Conservation (phyloP, 306 rosid species). For the Cucurbita maxima region DNA sequence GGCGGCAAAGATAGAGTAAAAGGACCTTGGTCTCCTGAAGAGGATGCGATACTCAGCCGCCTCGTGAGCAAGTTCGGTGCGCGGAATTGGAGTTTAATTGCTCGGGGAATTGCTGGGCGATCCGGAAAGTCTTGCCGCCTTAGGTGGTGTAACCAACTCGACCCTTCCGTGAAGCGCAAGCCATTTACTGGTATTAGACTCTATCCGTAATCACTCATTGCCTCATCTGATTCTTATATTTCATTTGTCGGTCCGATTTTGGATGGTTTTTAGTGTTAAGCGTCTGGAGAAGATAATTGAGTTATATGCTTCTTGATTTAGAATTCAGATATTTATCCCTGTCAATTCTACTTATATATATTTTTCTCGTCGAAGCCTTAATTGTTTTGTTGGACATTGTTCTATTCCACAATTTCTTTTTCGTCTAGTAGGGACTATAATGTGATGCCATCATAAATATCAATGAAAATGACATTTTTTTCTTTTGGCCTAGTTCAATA, state of each 20-base stretch:
- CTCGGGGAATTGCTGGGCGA: conserved; percentile 79
- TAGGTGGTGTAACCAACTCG: conserved; percentile 95
- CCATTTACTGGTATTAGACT: conserved; percentile 54
- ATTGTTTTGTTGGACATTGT: not conserved
- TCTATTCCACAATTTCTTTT: not conserved
- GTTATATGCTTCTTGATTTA: not conserved
- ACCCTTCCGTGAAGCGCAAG: conserved; percentile 84
- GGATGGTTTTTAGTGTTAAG: not conserved
- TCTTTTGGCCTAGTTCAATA: not conserved
- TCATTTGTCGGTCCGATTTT: not conserved
- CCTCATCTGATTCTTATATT: not conserved
- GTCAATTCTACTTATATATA: not conserved
- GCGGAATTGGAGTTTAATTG: conserved; percentile 83
- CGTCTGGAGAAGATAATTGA: not conserved
- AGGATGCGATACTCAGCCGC: conserved; percentile 64
- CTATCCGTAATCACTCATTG: not conserved
- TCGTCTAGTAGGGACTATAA: not conserved
- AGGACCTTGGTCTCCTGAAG: conserved; percentile 94
- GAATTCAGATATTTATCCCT: not conserved
- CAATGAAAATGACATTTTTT: not conserved
- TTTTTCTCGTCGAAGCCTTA: not conserved
- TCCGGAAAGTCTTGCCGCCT: conserved; percentile 96
- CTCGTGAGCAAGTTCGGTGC: conserved; percentile 84
- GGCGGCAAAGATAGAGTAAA: conserved; percentile 48
- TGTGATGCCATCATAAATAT: not conserved